Evolutionary conservation across 805 yeast genomes (phyloP).

Genomic region (Metschnikowia gruessii): DNA sequence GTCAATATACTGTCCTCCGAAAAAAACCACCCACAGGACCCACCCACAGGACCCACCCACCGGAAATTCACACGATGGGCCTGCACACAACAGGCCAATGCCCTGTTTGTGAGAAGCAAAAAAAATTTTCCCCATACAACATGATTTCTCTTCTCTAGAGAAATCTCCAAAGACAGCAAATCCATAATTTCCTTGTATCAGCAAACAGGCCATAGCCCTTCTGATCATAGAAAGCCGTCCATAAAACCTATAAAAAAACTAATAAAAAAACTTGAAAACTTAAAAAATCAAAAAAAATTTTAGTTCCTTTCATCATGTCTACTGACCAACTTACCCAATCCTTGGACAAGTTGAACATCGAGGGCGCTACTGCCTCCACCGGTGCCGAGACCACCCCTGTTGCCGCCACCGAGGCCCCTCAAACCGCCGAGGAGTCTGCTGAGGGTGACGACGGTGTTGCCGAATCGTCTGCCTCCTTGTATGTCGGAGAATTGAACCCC

Average conservation of each 20-base stretch:
- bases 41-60: no score
- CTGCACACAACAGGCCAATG: constrained; percentile 7
- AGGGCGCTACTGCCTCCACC: constrained; percentile 31
- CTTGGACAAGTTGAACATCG: constrained; percentile 47
- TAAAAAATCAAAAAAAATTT: constrained; percentile 14
- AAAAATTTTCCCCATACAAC: constrained; percentile 15
- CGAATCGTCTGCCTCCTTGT: constrained; percentile 76
- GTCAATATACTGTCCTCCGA: no score
- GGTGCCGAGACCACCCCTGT: constrained; percentile 29
- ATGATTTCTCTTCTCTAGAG: constrained; percentile 15
- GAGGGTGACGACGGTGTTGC: constrained; percentile 38
- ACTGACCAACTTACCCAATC: constrained; percentile 46
- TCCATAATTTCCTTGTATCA: constrained; percentile 11
- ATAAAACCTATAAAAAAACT: constrained; percentile 14
- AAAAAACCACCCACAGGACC: no score
- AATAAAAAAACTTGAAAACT: constrained; percentile 4
- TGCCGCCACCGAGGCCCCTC: constrained; percentile 20
- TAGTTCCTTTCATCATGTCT: constrained; percentile 23
- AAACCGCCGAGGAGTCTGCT: constrained; percentile 29
- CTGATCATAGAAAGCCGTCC: constrained; percentile 12
- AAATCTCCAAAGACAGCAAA: constrained; percentile 19
- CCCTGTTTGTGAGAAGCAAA: constrained; percentile 14
- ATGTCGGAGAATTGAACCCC: constrained; percentile 96
- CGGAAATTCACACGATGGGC: not conserved
- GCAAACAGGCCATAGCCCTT: constrained; percentile 10